Conservation (phyloP, 495 filamentous ascomycete genomes). For the Rhypophila decipiens region DNA sequence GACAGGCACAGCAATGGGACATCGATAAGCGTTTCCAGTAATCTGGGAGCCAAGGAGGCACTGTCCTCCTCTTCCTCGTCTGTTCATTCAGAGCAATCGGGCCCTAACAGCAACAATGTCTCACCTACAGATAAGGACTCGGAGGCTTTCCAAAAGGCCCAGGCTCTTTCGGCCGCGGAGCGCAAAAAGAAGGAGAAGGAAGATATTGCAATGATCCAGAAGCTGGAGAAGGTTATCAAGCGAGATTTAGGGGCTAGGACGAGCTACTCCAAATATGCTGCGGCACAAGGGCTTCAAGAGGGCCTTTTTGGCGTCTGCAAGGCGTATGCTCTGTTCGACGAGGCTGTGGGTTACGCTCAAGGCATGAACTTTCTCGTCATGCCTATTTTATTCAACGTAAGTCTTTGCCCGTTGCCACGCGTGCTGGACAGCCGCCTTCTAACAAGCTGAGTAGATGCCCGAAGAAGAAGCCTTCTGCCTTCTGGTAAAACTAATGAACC, state of each 20-base stretch:
- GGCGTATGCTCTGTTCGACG: slow-evolving; percentile 93
- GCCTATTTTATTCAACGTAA: slow-evolving; percentile 93
- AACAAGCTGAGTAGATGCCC: slow-evolving; percentile 62
- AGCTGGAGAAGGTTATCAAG: slow-evolving; percentile 86
- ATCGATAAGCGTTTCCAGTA: slow-evolving; percentile 32
- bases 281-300: slow-evolving; percentile 84
- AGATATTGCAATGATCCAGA: slow-evolving; percentile 61
- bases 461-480: slow-evolving; percentile 96
- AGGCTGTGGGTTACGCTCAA: slow-evolving; percentile 91
- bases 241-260: slow-evolving; percentile 87
- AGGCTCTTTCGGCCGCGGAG: slow-evolving; percentile 58
- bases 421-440: background rate
- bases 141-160: slow-evolving; percentile 59
- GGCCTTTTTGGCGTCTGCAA: slow-evolving; percentile 93
- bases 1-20: slow-evolving; percentile 50
- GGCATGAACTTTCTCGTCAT: slow-evolving; percentile 99
- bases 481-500: slow-evolving; percentile 91
- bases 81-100: slow-evolving; percentile 73
- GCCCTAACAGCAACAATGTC: slow-evolving; percentile 52
- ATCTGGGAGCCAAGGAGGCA: slow-evolving; percentile 51
- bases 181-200: slow-evolving; percentile 70
- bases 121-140: slow-evolving; percentile 58
- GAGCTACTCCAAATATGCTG: slow-evolving; percentile 91
- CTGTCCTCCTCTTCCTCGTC: slow-evolving; percentile 82
- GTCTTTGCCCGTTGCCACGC: slow-evolving; percentile 18